Base-by-base conservation (phyloP, 352 stramenopile species). In the Phytopythium mirpurense region DNA sequence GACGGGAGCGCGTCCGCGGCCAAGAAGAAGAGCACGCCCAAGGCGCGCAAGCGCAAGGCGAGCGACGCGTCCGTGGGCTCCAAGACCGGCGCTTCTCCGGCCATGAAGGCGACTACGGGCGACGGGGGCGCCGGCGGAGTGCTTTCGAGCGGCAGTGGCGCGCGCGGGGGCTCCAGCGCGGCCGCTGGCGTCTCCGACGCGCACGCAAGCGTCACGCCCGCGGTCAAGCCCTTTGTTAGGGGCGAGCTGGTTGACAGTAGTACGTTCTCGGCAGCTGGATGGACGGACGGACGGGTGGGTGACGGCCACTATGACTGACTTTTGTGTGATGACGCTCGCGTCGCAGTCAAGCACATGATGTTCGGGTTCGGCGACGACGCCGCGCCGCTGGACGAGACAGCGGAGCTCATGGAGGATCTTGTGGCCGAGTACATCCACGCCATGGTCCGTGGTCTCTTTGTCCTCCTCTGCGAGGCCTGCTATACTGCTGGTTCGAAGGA, bases 271-370 rank as follows among this genome's bases (percentile, higher is more conserved):
- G 23, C 18, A 12, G 10, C 18, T 54, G 31, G 11, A 11, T 0
- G n/a, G n/a, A 32, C 29, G 29, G 29, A 32, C 29, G 29, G 29
- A n/a, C 29, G 12, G 7, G 29, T 54, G 37, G 44, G 31, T 16
- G 31, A 31, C 34, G 52, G 24, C 23, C 16, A 32, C 31, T 43
- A n/a, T 11, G 8, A 44, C 19, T 44, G 40, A 31, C 10, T 7
- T 21, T 19, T 0, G 10, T 31, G 19, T 5, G n/a, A 3, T 24
- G 7, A 12, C 12, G n/a, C 29, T 16, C 19, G 19, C 19, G n/a
- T 16, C 41, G 19, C 46, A 95, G 85, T 95, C 61, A 95, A 93
- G 47, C 78, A 93, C 56, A 95, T 95, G 85, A 86, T 95, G 61
- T 91, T 93, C 51, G 85, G 85, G 23, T 95, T 95, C 60, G 85